Evolutionary conservation across 1,139 yeast genomes (phyloP).

Genomic region (Oligophagozyma castellii): DNA sequence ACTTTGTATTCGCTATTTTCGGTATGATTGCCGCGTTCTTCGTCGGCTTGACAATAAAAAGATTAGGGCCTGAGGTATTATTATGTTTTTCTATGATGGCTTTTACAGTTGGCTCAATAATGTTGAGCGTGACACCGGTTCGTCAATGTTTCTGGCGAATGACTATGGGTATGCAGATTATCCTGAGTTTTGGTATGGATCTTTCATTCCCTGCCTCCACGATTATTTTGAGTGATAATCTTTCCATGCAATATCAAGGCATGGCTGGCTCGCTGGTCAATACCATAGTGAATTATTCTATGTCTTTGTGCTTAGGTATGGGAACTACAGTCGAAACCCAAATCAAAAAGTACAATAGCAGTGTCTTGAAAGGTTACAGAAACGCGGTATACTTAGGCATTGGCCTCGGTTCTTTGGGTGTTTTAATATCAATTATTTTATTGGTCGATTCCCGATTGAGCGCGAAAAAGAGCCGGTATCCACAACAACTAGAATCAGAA

Average conservation of each 20-base stretch:
- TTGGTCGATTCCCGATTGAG: no score
- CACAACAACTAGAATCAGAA: no score
- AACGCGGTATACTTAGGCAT: conserved; percentile 30
- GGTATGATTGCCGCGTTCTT: conserved; percentile 35
- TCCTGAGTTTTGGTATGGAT: conserved; percentile 47
- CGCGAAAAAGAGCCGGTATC: no score
- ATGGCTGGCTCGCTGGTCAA: conserved; percentile 47
- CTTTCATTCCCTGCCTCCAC: conserved; percentile 46
- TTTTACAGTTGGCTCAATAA: conserved; percentile 34
- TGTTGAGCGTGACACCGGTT: conserved; percentile 37
- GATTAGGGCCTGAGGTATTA: conserved; percentile 33
- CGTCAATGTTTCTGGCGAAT: conserved; percentile 35
- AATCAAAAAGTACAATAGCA: conserved; percentile 19
- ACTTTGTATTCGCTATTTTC: conserved; percentile 33
- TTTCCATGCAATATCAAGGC: conserved; percentile 41
- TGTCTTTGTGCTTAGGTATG: conserved; percentile 39
- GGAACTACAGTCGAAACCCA: conserved; percentile 36
- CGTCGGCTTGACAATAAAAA: conserved; percentile 31
- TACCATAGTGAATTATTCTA: conserved; percentile 41
- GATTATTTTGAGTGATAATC: conserved; percentile 35
- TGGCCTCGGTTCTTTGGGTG: conserved; percentile 14
- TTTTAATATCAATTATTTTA: not conserved
- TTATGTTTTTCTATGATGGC: conserved; percentile 32
- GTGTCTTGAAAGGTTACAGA: conserved; percentile 28
- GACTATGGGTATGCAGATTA: conserved; percentile 34